A percentile compares a stretch with the other conserved stretches of the same genome.
phyloP scores from a whole-genome alignment of 495 filamentous ascomycete genomes.

The Ascodesmis nigricans region DNA sequence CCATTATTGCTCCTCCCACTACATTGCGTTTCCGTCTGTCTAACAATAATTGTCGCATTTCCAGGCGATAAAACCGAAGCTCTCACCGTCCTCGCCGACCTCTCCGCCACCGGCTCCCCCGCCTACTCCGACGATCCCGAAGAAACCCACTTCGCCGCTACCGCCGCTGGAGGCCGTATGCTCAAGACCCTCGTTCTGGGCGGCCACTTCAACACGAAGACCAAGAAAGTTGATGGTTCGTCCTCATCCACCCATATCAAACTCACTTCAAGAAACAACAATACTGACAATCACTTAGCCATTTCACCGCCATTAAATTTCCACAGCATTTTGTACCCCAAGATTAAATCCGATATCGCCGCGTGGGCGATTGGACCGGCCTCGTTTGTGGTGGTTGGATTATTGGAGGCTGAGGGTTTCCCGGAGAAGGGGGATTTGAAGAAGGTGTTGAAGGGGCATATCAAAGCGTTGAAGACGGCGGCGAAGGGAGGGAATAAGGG shows the following conservation, averaged over 20 bases:
- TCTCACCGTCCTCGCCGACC: slow-evolving; percentile 42
- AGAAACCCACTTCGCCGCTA: slow-evolving; percentile 32
- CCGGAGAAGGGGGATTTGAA: slow-evolving; percentile 38
- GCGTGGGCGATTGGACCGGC: slow-evolving; percentile 73
- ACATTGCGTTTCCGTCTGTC: too few relatives aligned
- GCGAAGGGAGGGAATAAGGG: slow-evolving; percentile 23
- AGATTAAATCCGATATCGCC: slow-evolving; percentile 49
- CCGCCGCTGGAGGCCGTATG: slow-evolving; percentile 55
- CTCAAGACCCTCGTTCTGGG: slow-evolving; percentile 74
- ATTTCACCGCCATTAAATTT: slow-evolving; percentile 62
- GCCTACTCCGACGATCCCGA: slow-evolving; percentile 26
- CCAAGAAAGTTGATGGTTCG: slow-evolving; percentile 36
- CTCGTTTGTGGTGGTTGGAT: slow-evolving; percentile 56
- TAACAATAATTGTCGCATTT: slow-evolving; percentile 1
- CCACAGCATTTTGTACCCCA: slow-evolving; percentile 49
- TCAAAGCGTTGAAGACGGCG: slow-evolving; percentile 23
- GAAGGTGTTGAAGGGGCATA: slow-evolving; percentile 34
- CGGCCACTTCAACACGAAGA: slow-evolving; percentile 52
- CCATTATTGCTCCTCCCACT: too few relatives aligned
- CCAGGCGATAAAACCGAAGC: slow-evolving; percentile 42
- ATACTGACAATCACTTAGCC: slow-evolving; percentile 25
- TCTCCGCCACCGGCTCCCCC: slow-evolving; percentile 41
- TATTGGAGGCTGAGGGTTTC: slow-evolving; percentile 65
- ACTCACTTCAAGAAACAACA: background rate
- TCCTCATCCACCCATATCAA: slow-evolving; percentile 4